These are phyloP conservation scores for Artemisia argyi DNA, from an alignment of 129 eudicot genomes.

Conservation along the genomic window DNA sequence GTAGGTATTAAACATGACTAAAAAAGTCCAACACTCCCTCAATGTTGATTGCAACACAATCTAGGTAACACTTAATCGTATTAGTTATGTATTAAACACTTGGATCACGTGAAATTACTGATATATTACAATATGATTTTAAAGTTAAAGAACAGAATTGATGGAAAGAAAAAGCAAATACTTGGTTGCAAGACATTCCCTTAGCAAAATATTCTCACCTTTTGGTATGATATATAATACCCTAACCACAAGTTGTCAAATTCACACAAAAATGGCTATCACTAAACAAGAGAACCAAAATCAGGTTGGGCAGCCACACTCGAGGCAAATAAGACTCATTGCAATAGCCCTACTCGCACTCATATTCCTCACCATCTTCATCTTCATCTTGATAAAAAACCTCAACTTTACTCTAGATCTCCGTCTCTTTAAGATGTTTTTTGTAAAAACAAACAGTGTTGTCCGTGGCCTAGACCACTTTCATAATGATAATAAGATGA, in stretches of 20 bases:
- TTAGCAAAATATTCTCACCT: conserved; percentile 31
- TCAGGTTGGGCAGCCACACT: conserved; percentile 26
- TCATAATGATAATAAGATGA: too few species aligned
- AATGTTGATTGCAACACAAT: too few species aligned
- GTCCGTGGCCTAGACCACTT: too few species aligned
- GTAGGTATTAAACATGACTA: too few species aligned
- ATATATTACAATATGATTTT: background rate
- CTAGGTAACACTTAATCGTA: too few species aligned
- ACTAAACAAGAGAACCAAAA: conserved; percentile 26
- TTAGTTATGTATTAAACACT: too few species aligned
- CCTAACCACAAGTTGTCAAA: conserved; percentile 12
- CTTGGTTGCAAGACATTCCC: conserved; percentile 39
- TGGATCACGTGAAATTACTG: too few species aligned
- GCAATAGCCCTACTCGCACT: conserved; percentile 53
- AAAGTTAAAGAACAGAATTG: conserved; percentile 6
- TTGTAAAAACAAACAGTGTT: too few species aligned
- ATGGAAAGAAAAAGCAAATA: conserved; percentile 33
- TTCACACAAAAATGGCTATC: conserved; percentile 30
- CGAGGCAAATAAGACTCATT: conserved; percentile 36
- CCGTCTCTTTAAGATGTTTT: too few species aligned
- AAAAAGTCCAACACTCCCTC: too few species aligned
- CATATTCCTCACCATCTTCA: conserved; percentile 32
- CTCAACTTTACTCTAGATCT: too few species aligned
- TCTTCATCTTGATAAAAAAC: too few species aligned
- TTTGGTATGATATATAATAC: conserved; percentile 35